Base-by-base conservation (phyloP, 306 rosid species). In the Lagenaria siceraria region DNA sequence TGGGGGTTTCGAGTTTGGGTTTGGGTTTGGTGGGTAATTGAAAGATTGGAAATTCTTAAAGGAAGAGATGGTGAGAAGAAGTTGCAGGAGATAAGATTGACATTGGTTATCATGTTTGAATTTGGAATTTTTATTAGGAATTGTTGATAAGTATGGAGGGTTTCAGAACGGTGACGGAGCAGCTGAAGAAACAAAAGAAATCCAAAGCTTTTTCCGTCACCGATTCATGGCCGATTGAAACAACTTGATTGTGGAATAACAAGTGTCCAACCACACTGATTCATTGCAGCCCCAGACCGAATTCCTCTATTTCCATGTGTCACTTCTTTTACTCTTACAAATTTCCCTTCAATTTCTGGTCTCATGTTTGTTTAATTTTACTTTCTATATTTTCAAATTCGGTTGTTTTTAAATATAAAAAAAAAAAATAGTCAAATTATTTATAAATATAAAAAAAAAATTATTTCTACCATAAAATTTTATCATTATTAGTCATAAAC, bases 61-160 rank as follows among this genome's bases (percentile, higher is more conserved):
- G 83, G 13, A 22, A 62, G 77, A 52, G 77, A 83, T 29, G 89
- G 76, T 65, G 40, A 77, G 69, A 84, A 68, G 75, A 83, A 82
- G 83, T 87, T 90, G 87, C 90, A 83, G 78, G 88, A 90, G 82
- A 90, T 38, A 71, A 83, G 84, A 85, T 78, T 83, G 82, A 90
- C 74, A 66, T 80, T 85, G 76, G 86, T 75, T 10, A 85, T 53
- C 84, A 88, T 80, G 52, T 55, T 51, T 77, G 78, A n/a, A 55
- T 18, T 25, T 59, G 13, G 35, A 55, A 19, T 35, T 49, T 24
- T 12, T 1, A 12, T 0, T 13, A 29, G 46, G 38, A n/a, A 58
- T 36, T 1, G 36, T 5, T 0, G 55, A 60, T 42, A 55, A 35
- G 52, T 24, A 3, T 24, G 4, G 27, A 2, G 19, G 25, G 48